phyloP scores from a whole-genome alignment of 306 rosid genomes.

The Malus sylvestris region DNA sequence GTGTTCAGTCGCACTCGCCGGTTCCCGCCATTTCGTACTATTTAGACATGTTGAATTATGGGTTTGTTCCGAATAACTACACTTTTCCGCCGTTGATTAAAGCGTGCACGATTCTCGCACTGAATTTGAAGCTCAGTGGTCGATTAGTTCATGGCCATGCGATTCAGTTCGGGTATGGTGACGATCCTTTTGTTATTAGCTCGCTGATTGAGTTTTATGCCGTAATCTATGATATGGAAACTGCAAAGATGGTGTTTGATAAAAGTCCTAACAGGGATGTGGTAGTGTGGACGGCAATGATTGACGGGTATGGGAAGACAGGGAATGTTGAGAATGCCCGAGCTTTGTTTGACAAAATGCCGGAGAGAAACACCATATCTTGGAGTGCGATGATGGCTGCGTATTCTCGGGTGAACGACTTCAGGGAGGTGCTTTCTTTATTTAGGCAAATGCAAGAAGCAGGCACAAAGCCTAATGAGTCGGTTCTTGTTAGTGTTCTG shows the following conservation, averaged over 20 bases:
- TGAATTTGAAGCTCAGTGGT: slow-evolving; percentile 20
- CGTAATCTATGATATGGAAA: slow-evolving; percentile 13
- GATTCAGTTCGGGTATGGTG: slow-evolving; percentile 34
- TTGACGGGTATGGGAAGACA: slow-evolving; percentile 69
- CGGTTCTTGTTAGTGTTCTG: slow-evolving; percentile 34
- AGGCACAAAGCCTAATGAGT: slow-evolving; percentile 29
- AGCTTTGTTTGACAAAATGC: slow-evolving; percentile 69
- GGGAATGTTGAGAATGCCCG: slow-evolving; percentile 56
- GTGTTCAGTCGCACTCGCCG: slow-evolving; percentile 30
- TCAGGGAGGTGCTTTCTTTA: slow-evolving; percentile 33
- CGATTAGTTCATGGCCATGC: slow-evolving; percentile 62
- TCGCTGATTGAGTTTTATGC: slow-evolving; percentile 56
- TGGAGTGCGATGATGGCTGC: slow-evolving; percentile 56
- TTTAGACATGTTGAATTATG: slow-evolving; percentile 41
- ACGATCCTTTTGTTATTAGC: slow-evolving; percentile 55
- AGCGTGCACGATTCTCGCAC: slow-evolving; percentile 37
- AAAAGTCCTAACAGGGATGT: slow-evolving; percentile 45
- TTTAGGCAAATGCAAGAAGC: slow-evolving; percentile 36
- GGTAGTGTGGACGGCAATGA: slow-evolving; percentile 74
- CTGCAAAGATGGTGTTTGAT: slow-evolving; percentile 50
- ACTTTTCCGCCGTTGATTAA: slow-evolving; percentile 77
- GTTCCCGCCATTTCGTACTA: slow-evolving; percentile 40
- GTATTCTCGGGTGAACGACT: slow-evolving; percentile 30
- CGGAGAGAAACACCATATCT: slow-evolving; percentile 51
- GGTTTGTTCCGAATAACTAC: slow-evolving; percentile 52